Evolutionary conservation across 352 stramenopile species (phyloP).

Genomic region (Globisporangium megalacanthum): DNA sequence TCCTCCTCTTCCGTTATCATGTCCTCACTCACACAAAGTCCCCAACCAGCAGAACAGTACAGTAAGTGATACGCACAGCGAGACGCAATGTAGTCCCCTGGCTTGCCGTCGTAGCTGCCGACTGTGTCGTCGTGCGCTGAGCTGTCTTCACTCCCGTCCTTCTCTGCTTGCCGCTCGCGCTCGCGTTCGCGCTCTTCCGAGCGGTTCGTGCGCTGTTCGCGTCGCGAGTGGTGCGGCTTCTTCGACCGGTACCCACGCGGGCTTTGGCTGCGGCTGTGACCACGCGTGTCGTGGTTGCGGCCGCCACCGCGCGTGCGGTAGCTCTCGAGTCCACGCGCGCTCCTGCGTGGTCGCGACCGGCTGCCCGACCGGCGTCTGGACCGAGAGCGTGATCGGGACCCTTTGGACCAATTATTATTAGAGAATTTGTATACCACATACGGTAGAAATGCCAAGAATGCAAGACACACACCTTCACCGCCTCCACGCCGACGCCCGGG

Average conservation of each 20-base stretch:
- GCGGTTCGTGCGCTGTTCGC: conserved; percentile 5
- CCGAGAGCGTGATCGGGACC: conserved; percentile 12
- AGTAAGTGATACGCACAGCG: conserved; percentile 37
- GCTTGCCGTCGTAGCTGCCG: conserved; percentile 73
- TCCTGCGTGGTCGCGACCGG: conserved; percentile 11
- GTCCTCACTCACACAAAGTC: neutral
- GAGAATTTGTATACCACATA: neutral
- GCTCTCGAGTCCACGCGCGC: conserved; percentile 8
- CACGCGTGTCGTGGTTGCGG: conserved; percentile 4
- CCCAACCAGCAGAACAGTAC: neutral
- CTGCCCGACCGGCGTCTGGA: conserved; percentile 15
- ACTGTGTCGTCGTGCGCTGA: conserved; percentile 76
- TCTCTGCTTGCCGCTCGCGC: conserved; percentile 13
- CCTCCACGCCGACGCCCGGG: conserved; percentile 8
- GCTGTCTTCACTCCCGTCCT: conserved; percentile 69
- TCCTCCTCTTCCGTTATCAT: neutral
- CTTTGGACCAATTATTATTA: neutral
- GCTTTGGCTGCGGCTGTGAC: conserved; percentile 18
- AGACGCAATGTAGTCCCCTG: conserved; percentile 83
- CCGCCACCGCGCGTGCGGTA: conserved; percentile 4
- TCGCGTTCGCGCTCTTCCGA: conserved; percentile 8
- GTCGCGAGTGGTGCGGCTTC: conserved; percentile 13
- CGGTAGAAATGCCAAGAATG: neutral
- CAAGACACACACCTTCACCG: neutral
- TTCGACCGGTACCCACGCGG: conserved; percentile 11